Evolutionary conservation across 768 basidiomycete genomes (phyloP), one percentile per base, ranked within the genome.

Genomic region (Lanmaoa rubissima): DNA sequence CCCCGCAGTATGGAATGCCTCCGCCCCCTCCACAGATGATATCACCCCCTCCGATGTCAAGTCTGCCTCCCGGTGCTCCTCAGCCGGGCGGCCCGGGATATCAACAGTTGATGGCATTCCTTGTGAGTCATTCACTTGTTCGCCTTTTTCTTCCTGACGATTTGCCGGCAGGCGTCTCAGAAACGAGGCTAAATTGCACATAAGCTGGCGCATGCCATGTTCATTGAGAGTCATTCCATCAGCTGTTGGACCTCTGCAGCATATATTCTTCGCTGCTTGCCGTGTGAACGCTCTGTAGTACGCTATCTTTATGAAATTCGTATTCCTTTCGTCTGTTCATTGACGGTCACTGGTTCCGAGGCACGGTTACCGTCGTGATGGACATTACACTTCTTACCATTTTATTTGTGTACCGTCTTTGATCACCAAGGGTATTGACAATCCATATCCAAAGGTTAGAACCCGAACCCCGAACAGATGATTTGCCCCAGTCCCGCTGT

Each of bases 31-130:
- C 73, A 32, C 74, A 69, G 39, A 74, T 79, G 68, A 79, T 78
- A 69, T 78, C 76, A 26, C 72, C 76, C 8, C 74, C 78, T 44
- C 77, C 80, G 3, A 74, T 79, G 58, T 68, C 73, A 21, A 64
- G 72, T 53, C 61, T 74, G 48, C 71, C 76, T 38, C 75, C 77
- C 13, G 72, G 79, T 41, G 73, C 69, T 31, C 70, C 75, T 12
- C 76, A 79, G 53, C 71, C 76, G 1, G 79, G 79, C 4, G 69
- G 68, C 17, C 72, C 72, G 0, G 76, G 74, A 47, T 87, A 85
- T 61, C 84, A 85, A 61, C 84, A 87, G 62, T 69, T 89, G 43
- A 86, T 90, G 84, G 80, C 82, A 17, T 89, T 83, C 65, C 74
- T 87, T 60, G 87, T 88, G 57, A 73, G 83, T 69, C 14, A 48